Percentiles rank a stretch among this genome's conserved stretches.
phyloP scores from a whole-genome alignment of 768 basidiomycete genomes.

The Tylopilus felleus region DNA sequence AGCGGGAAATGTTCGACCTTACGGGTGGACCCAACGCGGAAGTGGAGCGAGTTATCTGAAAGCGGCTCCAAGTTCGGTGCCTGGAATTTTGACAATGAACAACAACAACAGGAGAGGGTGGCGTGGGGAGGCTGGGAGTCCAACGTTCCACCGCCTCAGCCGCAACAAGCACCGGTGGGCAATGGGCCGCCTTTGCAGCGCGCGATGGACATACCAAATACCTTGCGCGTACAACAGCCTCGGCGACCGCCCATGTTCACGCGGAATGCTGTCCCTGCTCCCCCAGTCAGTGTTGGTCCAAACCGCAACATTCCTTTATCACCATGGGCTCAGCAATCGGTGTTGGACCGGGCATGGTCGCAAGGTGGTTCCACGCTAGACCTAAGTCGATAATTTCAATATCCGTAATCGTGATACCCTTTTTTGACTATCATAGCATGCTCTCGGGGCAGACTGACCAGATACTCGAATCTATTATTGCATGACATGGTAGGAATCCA shows the following conservation, averaged over 20 bases:
- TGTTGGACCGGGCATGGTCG: slow-evolving; percentile 45
- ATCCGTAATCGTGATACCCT: slow-evolving; percentile 6
- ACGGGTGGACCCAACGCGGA: slow-evolving; percentile 21
- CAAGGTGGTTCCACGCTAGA: slow-evolving; percentile 38
- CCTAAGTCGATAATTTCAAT: slow-evolving; percentile 33
- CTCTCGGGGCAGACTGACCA: neutral
- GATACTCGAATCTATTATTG: slow-evolving; percentile 17
- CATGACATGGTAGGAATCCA: slow-evolving; percentile 6
- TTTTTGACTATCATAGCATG: neutral
- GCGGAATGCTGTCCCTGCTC: slow-evolving; percentile 33
- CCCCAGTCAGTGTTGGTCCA: slow-evolving; percentile 32
- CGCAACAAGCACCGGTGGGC: slow-evolving; percentile 27
- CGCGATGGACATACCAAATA: slow-evolving; percentile 49
- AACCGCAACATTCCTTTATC: slow-evolving; percentile 40
- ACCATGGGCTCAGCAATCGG: slow-evolving; percentile 39
- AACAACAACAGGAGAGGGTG: slow-evolving; percentile 21
- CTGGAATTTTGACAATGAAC: slow-evolving; percentile 33
- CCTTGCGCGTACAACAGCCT: slow-evolving; percentile 50
- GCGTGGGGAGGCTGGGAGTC: slow-evolving; percentile 30
- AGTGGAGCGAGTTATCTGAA: slow-evolving; percentile 27
- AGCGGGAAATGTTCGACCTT: slow-evolving; percentile 34
- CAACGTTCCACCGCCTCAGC: slow-evolving; percentile 25
- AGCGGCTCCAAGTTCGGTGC: slow-evolving; percentile 20
- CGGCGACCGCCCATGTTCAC: slow-evolving; percentile 58
- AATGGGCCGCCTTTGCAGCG: slow-evolving; percentile 40